A percentile compares a stretch with the other conserved stretches of the same genome.
phyloP scores from a whole-genome alignment of 345 rosid species.

The Arabidopsis thaliana region TAIR10.1 NC_003074.8:18936001-18936500 shows the following conservation, averaged over 20 bases:
- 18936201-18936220: constrained; percentile 30
- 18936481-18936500: constrained; percentile 32
- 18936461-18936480: constrained; percentile 47
- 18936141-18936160: constrained; percentile 44
- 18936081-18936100: neutral
- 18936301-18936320: constrained; percentile 30
- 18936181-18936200: constrained; percentile 40
- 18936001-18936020: constrained; percentile 6
- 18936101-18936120: constrained; percentile 22
- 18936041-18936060: neutral
- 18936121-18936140: constrained; percentile 46
- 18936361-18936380: constrained; percentile 39
- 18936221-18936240: constrained; percentile 31
- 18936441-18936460: constrained; percentile 44
- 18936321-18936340: constrained; percentile 44
- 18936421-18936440: constrained; percentile 30
- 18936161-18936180: constrained; percentile 34
- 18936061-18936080: neutral
- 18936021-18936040: neutral
- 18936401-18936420: constrained; percentile 40
- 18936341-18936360: constrained; percentile 44
- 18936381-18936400: constrained; percentile 30
- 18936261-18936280: constrained; percentile 44
- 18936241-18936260: constrained; percentile 45
- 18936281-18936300: constrained; percentile 34